A percentile compares a stretch with the other conserved stretches of the same genome.
phyloP scores from a whole-genome alignment of 495 filamentous ascomycete genomes.

The Lindgomyces ingoldianus region DNA sequence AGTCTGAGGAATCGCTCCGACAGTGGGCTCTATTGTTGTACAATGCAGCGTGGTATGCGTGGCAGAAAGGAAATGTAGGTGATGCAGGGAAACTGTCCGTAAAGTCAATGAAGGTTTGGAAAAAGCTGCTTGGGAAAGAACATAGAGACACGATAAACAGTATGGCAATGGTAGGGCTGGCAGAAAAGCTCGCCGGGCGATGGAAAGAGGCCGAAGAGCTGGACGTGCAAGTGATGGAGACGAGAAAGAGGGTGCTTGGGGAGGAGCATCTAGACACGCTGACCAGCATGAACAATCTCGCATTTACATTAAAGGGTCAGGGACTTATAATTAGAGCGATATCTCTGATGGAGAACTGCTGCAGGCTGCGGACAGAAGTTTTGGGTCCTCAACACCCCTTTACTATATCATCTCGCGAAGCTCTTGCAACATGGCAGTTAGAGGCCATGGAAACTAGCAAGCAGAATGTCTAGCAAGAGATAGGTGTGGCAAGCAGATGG shows the following conservation, averaged over 20 bases:
- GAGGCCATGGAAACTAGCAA: background rate
- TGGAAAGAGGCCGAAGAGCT: background rate
- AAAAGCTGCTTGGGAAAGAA: conserved; percentile 12
- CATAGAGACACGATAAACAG: conserved; percentile 17
- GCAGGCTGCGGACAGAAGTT: background rate
- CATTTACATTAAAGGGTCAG: background rate
- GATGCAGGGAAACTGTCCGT: conserved; percentile 18
- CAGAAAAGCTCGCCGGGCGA: background rate
- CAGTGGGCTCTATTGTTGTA: no score
- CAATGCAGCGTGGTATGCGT: no score
- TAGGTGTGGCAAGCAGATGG: background rate
- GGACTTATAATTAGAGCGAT: background rate
- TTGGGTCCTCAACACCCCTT: background rate
- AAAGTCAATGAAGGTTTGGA: conserved; percentile 5
- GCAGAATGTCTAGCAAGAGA: background rate
- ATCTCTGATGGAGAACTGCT: background rate
- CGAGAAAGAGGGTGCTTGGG: conserved; percentile 2
- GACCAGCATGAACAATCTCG: background rate
- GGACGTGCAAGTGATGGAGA: conserved; percentile 3
- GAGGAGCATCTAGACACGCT: conserved; percentile 1
- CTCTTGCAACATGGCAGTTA: background rate
- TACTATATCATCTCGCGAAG: background rate
- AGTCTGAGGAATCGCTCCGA: no score
- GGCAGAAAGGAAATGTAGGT: no score
- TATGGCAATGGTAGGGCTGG: conserved; percentile 4